Evolutionary conservation across 225 moss, liverwort and hornwort genomes (phyloP).

Genomic region (Marchantia paleacea): DNA sequence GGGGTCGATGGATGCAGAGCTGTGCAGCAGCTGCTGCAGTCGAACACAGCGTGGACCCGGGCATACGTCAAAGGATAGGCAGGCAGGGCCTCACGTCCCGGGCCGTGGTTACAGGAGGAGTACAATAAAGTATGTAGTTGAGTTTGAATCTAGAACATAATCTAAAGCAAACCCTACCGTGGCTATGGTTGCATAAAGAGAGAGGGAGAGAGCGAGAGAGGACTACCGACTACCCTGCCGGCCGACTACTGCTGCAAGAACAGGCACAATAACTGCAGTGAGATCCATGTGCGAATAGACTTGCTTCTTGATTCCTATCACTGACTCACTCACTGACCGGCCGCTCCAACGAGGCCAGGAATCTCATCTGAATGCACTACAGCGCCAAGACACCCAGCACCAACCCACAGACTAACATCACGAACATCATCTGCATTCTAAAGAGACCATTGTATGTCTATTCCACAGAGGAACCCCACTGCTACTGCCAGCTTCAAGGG

Average conservation of each 20-base stretch:
- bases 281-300: not conserved
- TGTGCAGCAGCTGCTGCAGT: not conserved
- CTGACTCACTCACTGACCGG: not conserved
- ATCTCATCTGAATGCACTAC: not conserved
- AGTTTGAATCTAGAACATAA: not conserved
- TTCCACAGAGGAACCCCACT: not conserved
- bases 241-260: not conserved
- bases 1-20: not conserved
- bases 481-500: not conserved
- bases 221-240: conserved; percentile 4
- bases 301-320: not conserved
- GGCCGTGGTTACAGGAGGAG: not conserved
- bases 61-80: not conserved
- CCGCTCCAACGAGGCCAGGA: not conserved
- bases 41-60: not conserved
- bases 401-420: not conserved
- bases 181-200: not conserved
- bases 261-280: not conserved
- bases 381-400: not conserved
- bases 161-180: not conserved
- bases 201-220: not conserved
- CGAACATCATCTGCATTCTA: not conserved
- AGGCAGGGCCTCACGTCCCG: not conserved
- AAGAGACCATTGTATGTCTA: not conserved
- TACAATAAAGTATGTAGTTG: not conserved